Base-by-base conservation (phyloP, 768 basidiomycete species). In the Xanthoconium purpureum region DNA sequence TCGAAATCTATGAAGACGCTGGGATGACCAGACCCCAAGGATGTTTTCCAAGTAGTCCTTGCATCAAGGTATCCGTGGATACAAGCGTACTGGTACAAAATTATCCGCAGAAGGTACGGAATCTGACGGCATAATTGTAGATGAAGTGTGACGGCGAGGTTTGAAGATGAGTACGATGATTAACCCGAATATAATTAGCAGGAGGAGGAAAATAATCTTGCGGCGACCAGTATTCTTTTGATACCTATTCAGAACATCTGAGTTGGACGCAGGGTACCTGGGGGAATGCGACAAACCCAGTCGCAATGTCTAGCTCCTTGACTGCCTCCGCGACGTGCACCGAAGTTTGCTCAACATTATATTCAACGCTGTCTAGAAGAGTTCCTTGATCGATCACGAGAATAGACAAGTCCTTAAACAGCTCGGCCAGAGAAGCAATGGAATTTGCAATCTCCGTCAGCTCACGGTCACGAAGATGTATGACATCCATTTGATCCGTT, bases 331-430 rank as follows among this genome's bases (percentile, higher is more conserved):
- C 73, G 69, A 95, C 80, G 50, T 92, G 84, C 33, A 82, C 82
- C 17, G 88, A 88, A 6, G 95, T 91, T 71, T 91, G 88, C 71
- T 98, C 94, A 50, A 99, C 90, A 70, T 99, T 99, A 75, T 93
- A 99, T 73, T 99, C 97, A 54, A 98, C 83, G 37, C 92, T 94
- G 73, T 98, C 97, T 53, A 98, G 80, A 33, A 99, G 82, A 30
- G 96, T 98, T 30, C 97, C 97, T 67, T 99, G 97, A 74, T 98
- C 97, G 60, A 98, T 98, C 56, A 99, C 93, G 53, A 99, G 83
- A 36, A 82, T 81, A 14, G 89, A 90, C 45, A 99, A 79, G 69
- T 99, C 97, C 66, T 96, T 94, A 81, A 99, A 99, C 49, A 99
- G 81, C 66, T 96, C 96, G 1, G 95, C 95, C 30, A 99, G 80